Base-by-base conservation (phyloP, 2,329 filamentous ascomycete species). In the Sclerotinia nivalis region DNA sequence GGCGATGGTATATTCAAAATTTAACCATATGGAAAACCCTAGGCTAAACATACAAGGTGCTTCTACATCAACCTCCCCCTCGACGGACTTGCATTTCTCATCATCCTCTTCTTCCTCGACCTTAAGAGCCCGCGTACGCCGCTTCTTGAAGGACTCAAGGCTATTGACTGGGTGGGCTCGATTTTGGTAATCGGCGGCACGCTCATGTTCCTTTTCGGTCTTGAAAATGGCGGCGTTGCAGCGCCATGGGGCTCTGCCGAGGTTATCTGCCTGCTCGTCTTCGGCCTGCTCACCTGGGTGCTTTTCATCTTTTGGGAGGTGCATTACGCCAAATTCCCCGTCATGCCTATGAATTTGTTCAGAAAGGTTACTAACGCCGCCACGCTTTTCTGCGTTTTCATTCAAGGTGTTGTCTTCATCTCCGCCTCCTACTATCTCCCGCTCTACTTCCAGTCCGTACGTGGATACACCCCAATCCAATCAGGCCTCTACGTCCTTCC, bases 361-460 rank as follows among this genome's bases (percentile, higher is more conserved):
- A 83, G 82, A 54, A 84, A 86, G 59, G 80, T 83, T 49, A 90
- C 88, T 45, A 93, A 40, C 91, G 61, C 31, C 20, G 61, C 25
- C 25, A 65, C 31, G 6, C 12, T 52, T 54, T 37, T 47, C 25
- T 37, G 45, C 31, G n/a, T 47, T 45, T 34, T 49, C n/a, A 43
- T 43, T 43, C 61, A 65, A 45, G 79, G 76, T 90, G 37, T 90
- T 90, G 79, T 86, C 84, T 69, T 83, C 25, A 69, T 96, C 7
- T 93, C 93, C 0, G 69, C 59, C 34, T 71, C 71, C 25, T 77
- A 74, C 52, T 78, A 73, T 25, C 66, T 77, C 6, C 76, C 76
- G 0, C 85, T 97, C 2, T 97, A 96, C 82, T 95, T 93, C 80
- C 93, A 96, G 80, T 87, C 88, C 18, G 91, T 93, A 18, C 84